Evolutionary conservation across 768 basidiomycete species (phyloP), one percentile per base, ranked within the genome.

Genomic region (Calvatia gigantea): DNA sequence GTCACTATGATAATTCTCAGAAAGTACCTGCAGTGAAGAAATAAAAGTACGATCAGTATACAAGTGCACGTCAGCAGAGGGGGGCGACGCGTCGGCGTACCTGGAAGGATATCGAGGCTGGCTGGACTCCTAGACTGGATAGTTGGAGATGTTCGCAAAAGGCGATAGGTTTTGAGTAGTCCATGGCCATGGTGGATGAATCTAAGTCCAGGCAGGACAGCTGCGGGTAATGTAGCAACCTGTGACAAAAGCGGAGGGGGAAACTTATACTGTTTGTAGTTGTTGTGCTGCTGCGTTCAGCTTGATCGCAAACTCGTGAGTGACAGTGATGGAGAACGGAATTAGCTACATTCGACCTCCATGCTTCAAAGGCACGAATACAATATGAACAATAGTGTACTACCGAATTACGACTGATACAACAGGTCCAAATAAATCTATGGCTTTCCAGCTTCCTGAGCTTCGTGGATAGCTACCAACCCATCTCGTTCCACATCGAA

Each of bases 21-120:
- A 37, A 61, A 51, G 54, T 64, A 75, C 73, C 73, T 74, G 60
- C 46, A 55, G 55, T 49, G 55, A 32, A 59, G 55, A 53, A 53
- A 55, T 41, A 45, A 54, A 57, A 41, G 51, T 56, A 53, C 48
- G 25, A 60, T 31, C 56, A 54, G 70, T 70, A 60, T 70, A 69
- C 66, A 60, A 62, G 69, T 65, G 67, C 62, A 67, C 67, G 68
- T 65, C 68, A 70, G 63, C 64, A 62, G 53, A 48, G 42, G 42
- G 23, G 58, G 57, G 59, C 62, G 70, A 67, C 71, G 70, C 67
- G 73, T 67, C 62, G 68, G 75, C 80, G 61, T 65, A 89, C 91
- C 83, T 97, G 94, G 75, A 98, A 99, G 17, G 93, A 93, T 65
- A 99, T 98, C 52, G 95, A 95, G 59, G 89, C 86, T 51, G 96